Evolutionary conservation across 148 eudicot species (phyloP).

Genomic region (Beta vulgaris): DNA sequence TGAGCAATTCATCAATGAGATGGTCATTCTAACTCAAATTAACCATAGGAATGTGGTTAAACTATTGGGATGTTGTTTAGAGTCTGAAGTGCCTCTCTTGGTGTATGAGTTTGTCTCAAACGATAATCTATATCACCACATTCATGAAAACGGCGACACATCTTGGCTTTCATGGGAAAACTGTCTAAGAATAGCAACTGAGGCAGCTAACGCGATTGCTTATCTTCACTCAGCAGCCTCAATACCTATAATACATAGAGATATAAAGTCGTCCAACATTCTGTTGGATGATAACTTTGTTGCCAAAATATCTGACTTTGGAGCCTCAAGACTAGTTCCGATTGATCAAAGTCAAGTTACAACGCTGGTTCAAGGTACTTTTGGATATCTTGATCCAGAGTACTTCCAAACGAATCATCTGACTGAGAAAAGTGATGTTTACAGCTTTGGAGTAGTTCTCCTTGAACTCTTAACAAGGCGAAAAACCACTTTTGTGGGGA

Average conservation of each 20-base stretch:
- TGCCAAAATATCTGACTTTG: slow-evolving; percentile 25
- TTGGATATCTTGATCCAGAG: slow-evolving; percentile 31
- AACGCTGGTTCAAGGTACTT: slow-evolving; percentile 27
- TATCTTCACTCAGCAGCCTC: slow-evolving; percentile 32
- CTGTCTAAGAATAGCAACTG: slow-evolving; percentile 25
- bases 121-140: slow-evolving; percentile 19
- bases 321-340: slow-evolving; percentile 17
- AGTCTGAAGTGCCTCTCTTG: slow-evolving; percentile 26
- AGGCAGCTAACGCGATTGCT: slow-evolving; percentile 28
- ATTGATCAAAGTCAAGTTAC: slow-evolving; percentile 27
- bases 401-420: slow-evolving; percentile 23
- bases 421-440: slow-evolving; percentile 27
- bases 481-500: slow-evolving; percentile 4
- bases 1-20: slow-evolving; percentile 31
- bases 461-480: slow-evolving; percentile 14
- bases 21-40: slow-evolving; percentile 24
- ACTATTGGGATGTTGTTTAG: slow-evolving; percentile 33
- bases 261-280: slow-evolving; percentile 28
- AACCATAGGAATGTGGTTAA: slow-evolving; percentile 29
- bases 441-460: slow-evolving; percentile 26
- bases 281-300: slow-evolving; percentile 24
- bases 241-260: slow-evolving; percentile 26
- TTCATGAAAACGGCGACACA: slow-evolving; percentile 6
- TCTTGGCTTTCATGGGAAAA: slow-evolving; percentile 24
- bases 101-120: slow-evolving; percentile 30